Conservation (phyloP, 305 asterid genomes). For the Ilex paraguariensis region DNA sequence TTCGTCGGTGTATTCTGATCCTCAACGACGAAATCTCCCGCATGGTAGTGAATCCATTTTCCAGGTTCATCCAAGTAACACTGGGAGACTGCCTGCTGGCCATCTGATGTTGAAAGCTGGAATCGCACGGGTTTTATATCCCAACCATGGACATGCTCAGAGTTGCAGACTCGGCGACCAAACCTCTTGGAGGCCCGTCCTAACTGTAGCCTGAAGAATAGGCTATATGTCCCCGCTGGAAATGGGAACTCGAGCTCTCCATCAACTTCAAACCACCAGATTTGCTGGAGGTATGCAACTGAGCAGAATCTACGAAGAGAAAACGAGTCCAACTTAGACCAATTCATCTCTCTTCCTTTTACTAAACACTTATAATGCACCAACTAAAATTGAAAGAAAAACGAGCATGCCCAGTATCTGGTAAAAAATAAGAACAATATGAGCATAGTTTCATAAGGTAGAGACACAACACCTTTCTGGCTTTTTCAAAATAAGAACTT, state of each 20-base stretch:
- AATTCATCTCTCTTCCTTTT: no score
- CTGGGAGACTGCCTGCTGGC: conserved; percentile 68
- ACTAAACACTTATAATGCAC: no score
- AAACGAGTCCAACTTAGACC: background rate
- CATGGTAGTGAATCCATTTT: conserved; percentile 67
- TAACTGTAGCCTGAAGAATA: conserved; percentile 67
- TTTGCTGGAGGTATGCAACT: conserved; percentile 86
- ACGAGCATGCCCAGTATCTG: no score
- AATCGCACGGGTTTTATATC: conserved; percentile 70
- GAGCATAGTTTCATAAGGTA: no score
- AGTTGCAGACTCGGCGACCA: conserved; percentile 56
- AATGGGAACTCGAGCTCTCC: conserved; percentile 91
- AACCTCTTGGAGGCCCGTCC: conserved; percentile 58
- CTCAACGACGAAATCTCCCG: conserved; percentile 61
- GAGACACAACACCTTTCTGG: no score
- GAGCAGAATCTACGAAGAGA: conserved; percentile 46
- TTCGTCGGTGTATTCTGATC: conserved; percentile 32
- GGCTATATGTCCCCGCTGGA: conserved; percentile 70
- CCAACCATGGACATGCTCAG: conserved; percentile 88
- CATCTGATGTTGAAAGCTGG: conserved; percentile 67
- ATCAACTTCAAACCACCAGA: conserved; percentile 89
- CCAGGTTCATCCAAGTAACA: conserved; percentile 78
- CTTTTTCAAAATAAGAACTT: no score
- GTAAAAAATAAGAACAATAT: no score
- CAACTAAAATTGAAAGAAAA: no score